Evolutionary conservation across 1,139 yeast species (phyloP).

Genomic region (Geotrichum armillariae): DNA sequence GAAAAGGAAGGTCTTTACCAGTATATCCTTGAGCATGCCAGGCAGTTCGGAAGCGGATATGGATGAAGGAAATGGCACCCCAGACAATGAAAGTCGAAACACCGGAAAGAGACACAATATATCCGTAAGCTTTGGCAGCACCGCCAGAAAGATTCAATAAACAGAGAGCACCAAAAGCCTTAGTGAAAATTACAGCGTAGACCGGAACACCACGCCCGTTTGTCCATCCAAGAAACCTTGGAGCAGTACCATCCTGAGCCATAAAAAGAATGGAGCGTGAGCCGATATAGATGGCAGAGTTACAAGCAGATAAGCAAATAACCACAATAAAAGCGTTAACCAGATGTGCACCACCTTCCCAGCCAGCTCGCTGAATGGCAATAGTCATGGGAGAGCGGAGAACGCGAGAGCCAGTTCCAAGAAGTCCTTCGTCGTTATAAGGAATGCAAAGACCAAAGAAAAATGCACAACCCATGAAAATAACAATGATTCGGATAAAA

Average conservation of each 20-base stretch:
- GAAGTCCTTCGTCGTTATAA: slow-evolving; percentile 56
- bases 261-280: slow-evolving; percentile 62
- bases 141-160: slow-evolving; percentile 64
- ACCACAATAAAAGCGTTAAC: slow-evolving; percentile 73
- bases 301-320: slow-evolving; percentile 69
- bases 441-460: slow-evolving; percentile 86
- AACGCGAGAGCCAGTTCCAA: slow-evolving; percentile 42
- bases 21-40: slow-evolving; percentile 51
- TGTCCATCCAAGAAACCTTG: slow-evolving; percentile 53
- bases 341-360: slow-evolving; percentile 67
- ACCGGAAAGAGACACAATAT: slow-evolving; percentile 79
- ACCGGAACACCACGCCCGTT: slow-evolving; percentile 64
- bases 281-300: slow-evolving; percentile 67
- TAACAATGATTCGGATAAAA: slow-evolving; percentile 73
- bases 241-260: slow-evolving; percentile 63
- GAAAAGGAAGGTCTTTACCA: slow-evolving; percentile 53
- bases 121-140: slow-evolving; percentile 72
- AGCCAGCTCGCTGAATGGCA: slow-evolving; percentile 68
- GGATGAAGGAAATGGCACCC: slow-evolving; percentile 51
- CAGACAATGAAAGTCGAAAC: slow-evolving; percentile 56
- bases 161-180: slow-evolving; percentile 50
- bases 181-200: slow-evolving; percentile 48
- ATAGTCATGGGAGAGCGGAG: slow-evolving; percentile 75
- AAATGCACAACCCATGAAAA: slow-evolving; percentile 76
- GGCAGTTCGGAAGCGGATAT: slow-evolving; percentile 53